Evolutionary conservation across 208 protist species (phyloP).

Genomic region (Trypanosoma mega): DNA sequence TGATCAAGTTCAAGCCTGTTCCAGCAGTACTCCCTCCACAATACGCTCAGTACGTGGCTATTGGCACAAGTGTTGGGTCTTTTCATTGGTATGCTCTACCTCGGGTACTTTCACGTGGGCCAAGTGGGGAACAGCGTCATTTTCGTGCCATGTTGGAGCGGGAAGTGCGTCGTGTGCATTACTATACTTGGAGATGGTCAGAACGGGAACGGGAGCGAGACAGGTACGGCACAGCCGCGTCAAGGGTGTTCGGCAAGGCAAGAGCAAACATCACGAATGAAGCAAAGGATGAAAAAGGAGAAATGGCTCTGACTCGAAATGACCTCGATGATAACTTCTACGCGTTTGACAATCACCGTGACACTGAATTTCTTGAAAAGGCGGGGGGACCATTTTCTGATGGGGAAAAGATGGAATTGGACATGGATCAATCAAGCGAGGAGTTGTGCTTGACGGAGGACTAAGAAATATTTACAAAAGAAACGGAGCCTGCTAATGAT

Average conservation of each 20-base stretch:
- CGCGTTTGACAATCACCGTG: constrained; percentile 54
- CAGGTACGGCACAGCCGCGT: constrained; percentile 56
- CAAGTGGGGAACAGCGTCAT: constrained; percentile 77
- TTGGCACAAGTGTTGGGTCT: constrained; percentile 83
- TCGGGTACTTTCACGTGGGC: constrained; percentile 64
- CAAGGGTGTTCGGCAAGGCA: constrained; percentile 37
- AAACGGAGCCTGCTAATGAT: no score
- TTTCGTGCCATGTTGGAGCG: constrained; percentile 84
- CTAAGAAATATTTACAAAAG: no score
- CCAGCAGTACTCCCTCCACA: constrained; percentile 32
- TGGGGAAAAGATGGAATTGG: constrained; percentile 42
- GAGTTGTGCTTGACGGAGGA: not conserved
- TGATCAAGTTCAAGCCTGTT: constrained; percentile 83
- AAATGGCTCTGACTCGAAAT: not conserved
- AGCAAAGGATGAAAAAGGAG: not conserved
- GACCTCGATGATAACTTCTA: constrained; percentile 51
- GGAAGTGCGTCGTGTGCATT: constrained; percentile 82
- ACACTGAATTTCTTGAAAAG: constrained; percentile 68
- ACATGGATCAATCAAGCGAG: constrained; percentile 15
- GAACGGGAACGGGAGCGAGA: constrained; percentile 80
- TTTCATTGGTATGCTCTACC: constrained; percentile 91
- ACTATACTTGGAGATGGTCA: constrained; percentile 82
- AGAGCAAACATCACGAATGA: constrained; percentile 4
- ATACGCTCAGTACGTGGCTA: constrained; percentile 80
- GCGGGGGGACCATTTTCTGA: constrained; percentile 59